Base-by-base conservation (phyloP, 345 rosid genomes). In the Psidium guajava region DNA sequence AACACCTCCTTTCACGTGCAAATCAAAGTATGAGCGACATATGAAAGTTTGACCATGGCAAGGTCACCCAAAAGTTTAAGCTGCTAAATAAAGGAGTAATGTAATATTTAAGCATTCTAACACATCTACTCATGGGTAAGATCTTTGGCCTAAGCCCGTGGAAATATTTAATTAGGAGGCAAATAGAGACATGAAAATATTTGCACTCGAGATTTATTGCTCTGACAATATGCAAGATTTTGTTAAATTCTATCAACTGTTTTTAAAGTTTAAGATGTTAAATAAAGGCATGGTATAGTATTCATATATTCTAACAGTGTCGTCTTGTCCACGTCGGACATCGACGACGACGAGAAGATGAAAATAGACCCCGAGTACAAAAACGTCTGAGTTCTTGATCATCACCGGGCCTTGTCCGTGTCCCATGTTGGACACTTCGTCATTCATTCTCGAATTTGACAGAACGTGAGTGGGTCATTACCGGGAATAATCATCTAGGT, bases 381-480 rank as follows among this genome's bases (percentile, higher is more conserved):
- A 56, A 94, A 95, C 83, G 96, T 92, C 10, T 6, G 95, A 94
- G 89, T 96, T 96, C 92, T 91, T 95, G 90, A 94, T 95, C 59
- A 95, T 95, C 11, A 94, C 94, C 0, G 97, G 98, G 7, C 98
- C 95, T 28, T 94, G 94, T 80, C 95, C 96, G 12, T 93, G 95
- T 69, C 98, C 98, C 2, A 91, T 90, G 87, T 90, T 61, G 20
- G 74, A 61, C 74, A 61, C 14, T 61, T 64, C 77, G 18, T 8
- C 22, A 64, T 64, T 32, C 77, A 32, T 64, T 64, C 24, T 64
- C 1, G 6, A 64, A 16, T 64, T 64, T 64, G 77, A 32, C 40
- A 32, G 22, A 20, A 40, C 12, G 0, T 2, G 6, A 64, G 77
- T 82, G 56, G 77, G 32, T 18, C 24, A 8, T 18, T 32, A 16